Base-by-base conservation (phyloP, 345 rosid genomes). In the Barbarea vulgaris region DNA sequence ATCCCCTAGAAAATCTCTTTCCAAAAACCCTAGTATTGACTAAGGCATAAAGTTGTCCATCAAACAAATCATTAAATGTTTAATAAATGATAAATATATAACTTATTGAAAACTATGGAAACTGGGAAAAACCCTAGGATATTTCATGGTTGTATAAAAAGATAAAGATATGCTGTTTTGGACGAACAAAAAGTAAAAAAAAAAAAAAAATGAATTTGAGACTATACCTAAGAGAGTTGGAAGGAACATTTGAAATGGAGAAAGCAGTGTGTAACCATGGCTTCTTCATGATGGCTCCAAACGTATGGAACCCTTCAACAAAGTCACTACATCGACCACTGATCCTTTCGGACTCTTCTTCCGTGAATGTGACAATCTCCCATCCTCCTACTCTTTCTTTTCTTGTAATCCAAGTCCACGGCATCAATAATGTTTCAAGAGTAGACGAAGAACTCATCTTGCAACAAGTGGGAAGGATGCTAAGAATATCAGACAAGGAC, bases 201-300 rank as follows among this genome's bases (percentile, higher is more conserved):
- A 25, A 19, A 14, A 85, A 47, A 47, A 74, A 3, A 69, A 87
- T 34, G 48, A 74, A 74, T 33, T 33, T 75, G 53, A 24, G 27
- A 19, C 27, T 68, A 2, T 11, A 24, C 28, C 28, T 27, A 27
- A 27, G 3, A 53, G 44, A 44, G 12, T 34, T 9, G 39, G 12
- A 34, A 34, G 13, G 36, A 33, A 33, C 2, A 33, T 7, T 33
- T 33, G 36, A 7, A 10, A 33, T 33, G 36, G 36, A 33, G 36
- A 33, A 33, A 33, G 36, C 36, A 10, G 10, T 33, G 36, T 33
- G 36, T 7, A 33, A 33, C 36, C 36, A 33, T 33, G 9, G 39
- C 39, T 34, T 79, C 27, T 85, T 83, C 57, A 87, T 85, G 88
- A 85, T 85, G 88, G 73, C 86, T 63, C 88, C 87, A 2, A 85